Evolutionary conservation across 306 rosid genomes (phyloP).

Genomic region (Astragalus glycyphyllos): DNA sequence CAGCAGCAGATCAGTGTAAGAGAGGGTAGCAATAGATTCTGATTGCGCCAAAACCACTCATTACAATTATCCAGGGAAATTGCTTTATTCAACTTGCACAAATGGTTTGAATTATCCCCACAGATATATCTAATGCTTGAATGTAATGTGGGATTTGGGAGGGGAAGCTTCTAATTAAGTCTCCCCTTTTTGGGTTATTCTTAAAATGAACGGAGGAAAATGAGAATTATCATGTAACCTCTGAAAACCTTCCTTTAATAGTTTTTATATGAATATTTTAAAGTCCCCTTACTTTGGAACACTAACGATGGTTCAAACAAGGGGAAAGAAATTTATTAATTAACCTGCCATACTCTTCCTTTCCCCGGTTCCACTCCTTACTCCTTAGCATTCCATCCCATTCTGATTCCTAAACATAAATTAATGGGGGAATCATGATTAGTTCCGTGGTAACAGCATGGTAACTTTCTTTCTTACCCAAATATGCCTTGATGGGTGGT

Average conservation of each 20-base stretch:
- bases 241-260: no score
- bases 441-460: neutral
- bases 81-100: no score
- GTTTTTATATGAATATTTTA: no score
- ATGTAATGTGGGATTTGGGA: no score
- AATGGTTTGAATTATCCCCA: no score
- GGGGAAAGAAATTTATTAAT: neutral
- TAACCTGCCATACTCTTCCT: neutral
- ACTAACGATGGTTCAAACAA: neutral
- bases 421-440: no score
- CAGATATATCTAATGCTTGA: no score
- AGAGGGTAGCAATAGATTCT: neutral
- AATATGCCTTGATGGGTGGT: slow-evolving; percentile 3
- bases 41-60: neutral
- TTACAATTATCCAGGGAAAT: neutral
- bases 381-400: neutral
- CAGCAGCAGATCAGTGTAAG: neutral
- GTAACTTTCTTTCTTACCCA: slow-evolving; percentile 9
- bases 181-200: no score
- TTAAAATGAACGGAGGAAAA: no score
- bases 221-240: no score
- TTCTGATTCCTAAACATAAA: neutral
- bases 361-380: neutral
- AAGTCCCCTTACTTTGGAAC: no score
- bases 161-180: no score